phyloP scores from a whole-genome alignment of 2,329 filamentous ascomycete genomes.

The Nemania sp. region DNA sequence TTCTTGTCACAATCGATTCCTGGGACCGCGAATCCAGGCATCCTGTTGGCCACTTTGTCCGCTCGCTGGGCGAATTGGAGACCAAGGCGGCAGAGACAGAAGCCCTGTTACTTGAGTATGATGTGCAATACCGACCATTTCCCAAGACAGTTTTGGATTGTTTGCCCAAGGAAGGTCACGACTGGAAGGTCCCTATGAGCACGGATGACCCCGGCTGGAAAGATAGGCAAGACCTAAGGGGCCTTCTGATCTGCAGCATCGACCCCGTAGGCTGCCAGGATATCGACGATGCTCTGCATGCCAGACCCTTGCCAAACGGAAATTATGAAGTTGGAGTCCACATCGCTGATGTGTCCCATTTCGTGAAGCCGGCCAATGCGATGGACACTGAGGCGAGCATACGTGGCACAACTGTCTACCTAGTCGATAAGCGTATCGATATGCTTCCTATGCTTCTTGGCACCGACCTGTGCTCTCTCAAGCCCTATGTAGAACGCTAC shows the following conservation, averaged over 20 bases:
- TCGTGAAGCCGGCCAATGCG: constrained; percentile 93
- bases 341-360: constrained; percentile 99
- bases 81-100: constrained; percentile 98
- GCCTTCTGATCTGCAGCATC: constrained; percentile 92
- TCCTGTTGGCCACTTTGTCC: constrained; percentile 89
- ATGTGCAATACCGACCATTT: constrained; percentile 97
- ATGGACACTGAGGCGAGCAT: constrained; percentile 97
- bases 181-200: constrained; percentile 87
- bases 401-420: constrained; percentile 92
- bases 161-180: constrained; percentile 85
- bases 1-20: constrained; percentile 89
- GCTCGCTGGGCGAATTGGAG: constrained; percentile 89
- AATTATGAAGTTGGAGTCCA: constrained; percentile 97
- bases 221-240: constrained; percentile 79
- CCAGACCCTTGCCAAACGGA: constrained; percentile 80
- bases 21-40: constrained; percentile 95
- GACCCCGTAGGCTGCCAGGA: constrained; percentile 95
- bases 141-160: constrained; percentile 95
- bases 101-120: constrained; percentile 89
- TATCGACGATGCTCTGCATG: constrained; percentile 96
- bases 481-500: constrained; percentile 94
- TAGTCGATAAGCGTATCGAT: constrained; percentile 98
- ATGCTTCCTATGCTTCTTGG: constrained; percentile 97
- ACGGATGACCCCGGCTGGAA: constrained; percentile 84
- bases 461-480: constrained; percentile 93